These are phyloP conservation scores for Aspergillus hiratsukae DNA, from an alignment of 2,329 filamentous ascomycete genomes.

Conservation along the genomic window DNA sequence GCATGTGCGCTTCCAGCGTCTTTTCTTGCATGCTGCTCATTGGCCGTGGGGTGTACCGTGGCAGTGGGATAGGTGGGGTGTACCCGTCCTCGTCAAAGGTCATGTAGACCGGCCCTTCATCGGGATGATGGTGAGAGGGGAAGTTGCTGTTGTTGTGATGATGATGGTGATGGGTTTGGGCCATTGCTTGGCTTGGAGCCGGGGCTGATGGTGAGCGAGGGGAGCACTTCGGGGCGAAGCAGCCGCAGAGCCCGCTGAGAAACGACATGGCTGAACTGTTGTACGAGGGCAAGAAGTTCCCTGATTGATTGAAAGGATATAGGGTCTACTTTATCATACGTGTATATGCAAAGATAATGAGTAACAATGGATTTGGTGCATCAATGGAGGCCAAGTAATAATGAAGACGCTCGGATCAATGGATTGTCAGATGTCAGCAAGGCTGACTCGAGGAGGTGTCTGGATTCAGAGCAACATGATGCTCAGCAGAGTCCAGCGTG, in stretches of 20 bases:
- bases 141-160: not conserved
- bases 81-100: constrained; percentile 25
- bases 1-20: constrained; percentile 32
- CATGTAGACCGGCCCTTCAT: not conserved
- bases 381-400: not conserved
- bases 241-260: constrained; percentile 21
- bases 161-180: not conserved
- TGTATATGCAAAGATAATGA: not conserved
- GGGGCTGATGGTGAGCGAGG: constrained; percentile 1
- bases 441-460: not conserved
- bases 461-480: not conserved
- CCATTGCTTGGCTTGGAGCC: not conserved
- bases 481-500: not conserved
- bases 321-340: not conserved
- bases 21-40: constrained; percentile 35
- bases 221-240: constrained; percentile 12
- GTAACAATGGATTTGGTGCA: not conserved
- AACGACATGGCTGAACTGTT: constrained; percentile 18
- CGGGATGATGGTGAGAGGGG: not conserved
- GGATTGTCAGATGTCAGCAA: not conserved
- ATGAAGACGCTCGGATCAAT: not conserved
- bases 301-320: not conserved
- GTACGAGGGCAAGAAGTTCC: not conserved
- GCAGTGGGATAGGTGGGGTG: constrained; percentile 31
- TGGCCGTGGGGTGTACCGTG: constrained; percentile 39